phyloP scores from a whole-genome alignment of 2,329 filamentous ascomycete species.

The Basipetospora sp. region DNA sequence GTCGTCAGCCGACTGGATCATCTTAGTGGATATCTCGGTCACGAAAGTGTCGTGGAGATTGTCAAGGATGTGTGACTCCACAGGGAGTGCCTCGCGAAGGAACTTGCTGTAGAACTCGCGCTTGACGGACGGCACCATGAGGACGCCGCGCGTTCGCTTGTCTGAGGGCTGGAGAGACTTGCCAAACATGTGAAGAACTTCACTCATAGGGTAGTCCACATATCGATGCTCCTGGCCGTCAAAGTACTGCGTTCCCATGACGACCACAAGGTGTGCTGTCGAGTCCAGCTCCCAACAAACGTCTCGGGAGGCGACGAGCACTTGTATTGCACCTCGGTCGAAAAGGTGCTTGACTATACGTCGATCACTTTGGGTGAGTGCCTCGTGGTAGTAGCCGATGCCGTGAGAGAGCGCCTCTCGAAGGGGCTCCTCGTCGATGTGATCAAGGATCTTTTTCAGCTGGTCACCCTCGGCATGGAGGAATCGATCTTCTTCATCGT shows the following conservation, averaged over 20 bases:
- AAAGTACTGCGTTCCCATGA: conserved; percentile 97
- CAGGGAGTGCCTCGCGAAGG: conserved; percentile 83
- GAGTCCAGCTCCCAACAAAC: conserved; percentile 91
- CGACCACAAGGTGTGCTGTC: conserved; percentile 76
- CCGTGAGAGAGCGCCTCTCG: conserved; percentile 84
- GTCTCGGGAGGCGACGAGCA: conserved; percentile 62
- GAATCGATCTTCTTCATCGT: conserved; percentile 88
- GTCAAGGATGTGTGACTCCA: conserved; percentile 84
- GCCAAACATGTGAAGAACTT: conserved; percentile 95
- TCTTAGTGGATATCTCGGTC: conserved; percentile 90
- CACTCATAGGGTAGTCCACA: conserved; percentile 85
- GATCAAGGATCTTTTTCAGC: conserved; percentile 64
- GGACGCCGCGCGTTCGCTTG: conserved; percentile 71
- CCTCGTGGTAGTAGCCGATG: conserved; percentile 94
- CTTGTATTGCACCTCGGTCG: conserved; percentile 74
- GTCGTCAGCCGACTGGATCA: conserved; percentile 87
- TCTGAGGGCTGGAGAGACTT: conserved; percentile 73
- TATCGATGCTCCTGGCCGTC: conserved; percentile 95
- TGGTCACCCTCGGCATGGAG: conserved; percentile 72
- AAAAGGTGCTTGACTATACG: conserved; percentile 88
- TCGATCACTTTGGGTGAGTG: conserved; percentile 75
- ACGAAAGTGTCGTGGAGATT: conserved; percentile 94
- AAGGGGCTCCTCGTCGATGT: conserved; percentile 72
- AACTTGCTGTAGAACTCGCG: conserved; percentile 99
- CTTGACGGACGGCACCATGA: conserved; percentile 91